Evolutionary conservation across 306 rosid genomes (phyloP), one percentile per base, ranked within the genome.

Genomic region (Castanospermum australe): DNA sequence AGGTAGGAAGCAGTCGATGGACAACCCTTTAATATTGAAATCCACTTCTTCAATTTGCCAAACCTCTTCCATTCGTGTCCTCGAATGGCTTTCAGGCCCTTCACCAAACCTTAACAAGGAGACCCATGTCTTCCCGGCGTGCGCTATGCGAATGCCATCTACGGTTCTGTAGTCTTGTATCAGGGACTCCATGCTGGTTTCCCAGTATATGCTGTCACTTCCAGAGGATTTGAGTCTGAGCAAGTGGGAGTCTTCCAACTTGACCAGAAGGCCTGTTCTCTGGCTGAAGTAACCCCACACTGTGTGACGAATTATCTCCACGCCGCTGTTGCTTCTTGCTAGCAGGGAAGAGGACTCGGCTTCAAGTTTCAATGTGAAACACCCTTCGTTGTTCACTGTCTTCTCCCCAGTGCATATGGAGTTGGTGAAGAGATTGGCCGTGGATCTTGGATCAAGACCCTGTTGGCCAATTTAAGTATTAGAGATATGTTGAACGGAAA

Each of bases 31-130:
- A 2, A 95, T 85, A 83, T 94, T 93, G 39, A 95, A 95, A 32
- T 87, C 99, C n/a, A 95, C 97, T 71, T 95, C 99, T 63, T 95
- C 99, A 17, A 95, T 91, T 42, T 77, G 78, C 99, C 99, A 92
- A 62, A 35, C 73, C 81, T 95, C 99, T 38, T 92, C 93, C 86
- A 95, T 89, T 77, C 81, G 44, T 1, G 99, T 93, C 77, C 84
- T 95, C 5, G 94, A 91, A 64, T 88, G 90, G 45, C 78, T 65
- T 8, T 86, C 90, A 0, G 88, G 68, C 65, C 75, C 87, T 61
- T 91, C 97, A 1, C 98, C 96, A 5, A 79, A 95, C 66, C 99
- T 77, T 1, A 89, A 89, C 66, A 95, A 66, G 8, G 98, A 82
- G 0, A 88, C 97, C 9, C 67, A 67, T 2, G 96, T 92, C 64